Conservation (phyloP, 768 basidiomycete genomes). For the Kwoniella mangroviensis region DNA sequence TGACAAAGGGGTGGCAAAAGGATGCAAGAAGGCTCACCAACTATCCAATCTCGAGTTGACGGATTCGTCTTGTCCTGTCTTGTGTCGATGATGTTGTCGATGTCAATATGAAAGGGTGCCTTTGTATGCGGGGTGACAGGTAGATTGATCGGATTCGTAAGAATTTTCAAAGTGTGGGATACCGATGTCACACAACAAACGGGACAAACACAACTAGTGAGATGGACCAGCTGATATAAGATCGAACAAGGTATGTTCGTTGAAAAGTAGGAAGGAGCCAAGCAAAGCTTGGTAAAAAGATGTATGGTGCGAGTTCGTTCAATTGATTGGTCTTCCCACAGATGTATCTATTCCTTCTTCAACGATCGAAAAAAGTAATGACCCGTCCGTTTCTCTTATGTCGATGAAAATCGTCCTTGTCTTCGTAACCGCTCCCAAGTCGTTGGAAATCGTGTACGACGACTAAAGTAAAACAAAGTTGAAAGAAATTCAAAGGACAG, state of each 20-base stretch:
- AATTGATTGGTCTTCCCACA: background rate
- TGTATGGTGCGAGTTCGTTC: too few species aligned
- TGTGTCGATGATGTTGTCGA: background rate
- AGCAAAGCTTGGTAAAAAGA: background rate
- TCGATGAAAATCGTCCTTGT: too few species aligned
- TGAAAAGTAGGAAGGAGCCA: background rate
- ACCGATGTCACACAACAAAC: background rate
- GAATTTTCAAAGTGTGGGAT: background rate
- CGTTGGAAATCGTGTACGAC: constrained; percentile 1
- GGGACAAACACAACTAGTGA: background rate
- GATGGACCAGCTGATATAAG: background rate
- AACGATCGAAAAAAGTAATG: too few species aligned
- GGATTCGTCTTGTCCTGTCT: background rate
- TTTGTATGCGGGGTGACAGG: constrained; percentile 4
- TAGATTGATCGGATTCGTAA: background rate
- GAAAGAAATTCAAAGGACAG: background rate
- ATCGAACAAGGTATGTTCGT: background rate
- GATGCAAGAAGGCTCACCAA: constrained; percentile 2
- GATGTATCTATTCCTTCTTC: background rate
- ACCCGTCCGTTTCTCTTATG: too few species aligned
- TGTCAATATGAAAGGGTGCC: background rate
- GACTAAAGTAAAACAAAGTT: background rate
- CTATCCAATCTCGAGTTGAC: background rate
- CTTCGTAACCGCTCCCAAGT: too few species aligned
- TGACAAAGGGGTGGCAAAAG: constrained; percentile 9